A percentile compares a stretch with the other conserved stretches of the same genome.
phyloP scores from a whole-genome alignment of 345 rosid genomes.

The Gossypium rotundifolium region DNA sequence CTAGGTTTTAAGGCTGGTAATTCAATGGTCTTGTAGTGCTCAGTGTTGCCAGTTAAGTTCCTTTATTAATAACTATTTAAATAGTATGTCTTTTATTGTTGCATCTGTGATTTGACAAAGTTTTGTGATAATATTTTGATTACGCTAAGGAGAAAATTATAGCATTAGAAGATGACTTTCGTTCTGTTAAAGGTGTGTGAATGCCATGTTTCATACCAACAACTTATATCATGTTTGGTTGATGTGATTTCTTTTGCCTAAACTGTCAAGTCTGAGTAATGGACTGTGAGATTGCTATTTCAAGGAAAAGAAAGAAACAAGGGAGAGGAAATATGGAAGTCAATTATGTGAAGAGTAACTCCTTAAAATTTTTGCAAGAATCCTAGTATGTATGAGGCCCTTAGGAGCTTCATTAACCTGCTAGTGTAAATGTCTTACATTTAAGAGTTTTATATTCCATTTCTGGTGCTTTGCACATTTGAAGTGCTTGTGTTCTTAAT shows the following conservation, averaged over 20 bases:
- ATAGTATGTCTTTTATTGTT: neutral
- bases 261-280: neutral
- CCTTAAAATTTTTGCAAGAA: neutral
- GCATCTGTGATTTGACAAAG: neutral
- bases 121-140: neutral
- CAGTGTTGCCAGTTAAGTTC: neutral
- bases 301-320: neutral
- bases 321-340: neutral
- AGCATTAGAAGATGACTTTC: neutral
- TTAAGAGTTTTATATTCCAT: neutral
- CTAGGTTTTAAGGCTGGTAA: neutral
- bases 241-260: neutral
- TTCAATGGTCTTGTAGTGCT: neutral
- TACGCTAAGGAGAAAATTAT: neutral
- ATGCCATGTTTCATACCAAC: neutral
- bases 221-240: neutral
- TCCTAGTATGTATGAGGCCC: neutral
- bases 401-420: neutral
- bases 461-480: neutral
- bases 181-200: neutral
- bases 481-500: neutral
- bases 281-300: neutral
- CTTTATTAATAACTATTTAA: neutral
- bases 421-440: neutral
- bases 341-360: neutral